Percentiles rank a stretch among this genome's conserved stretches.
These are phyloP conservation scores for Luffa acutangula DNA, from an alignment of 306 rosid genomes.

Conservation along the genomic window DNA sequence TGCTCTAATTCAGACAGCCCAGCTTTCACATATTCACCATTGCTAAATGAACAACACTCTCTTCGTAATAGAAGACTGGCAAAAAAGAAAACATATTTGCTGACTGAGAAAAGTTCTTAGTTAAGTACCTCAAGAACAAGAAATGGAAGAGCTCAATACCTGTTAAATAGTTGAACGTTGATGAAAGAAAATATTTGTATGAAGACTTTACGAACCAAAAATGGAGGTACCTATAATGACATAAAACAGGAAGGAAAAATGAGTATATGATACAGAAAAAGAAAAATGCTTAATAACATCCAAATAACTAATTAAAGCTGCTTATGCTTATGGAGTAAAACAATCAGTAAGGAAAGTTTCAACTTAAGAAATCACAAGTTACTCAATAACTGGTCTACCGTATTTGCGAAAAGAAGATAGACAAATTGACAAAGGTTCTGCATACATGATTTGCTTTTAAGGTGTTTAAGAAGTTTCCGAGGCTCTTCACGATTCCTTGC, in stretches of 20 bases:
- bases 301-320: not conserved
- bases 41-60: constrained; percentile 99
- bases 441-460: constrained; percentile 84
- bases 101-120: not conserved
- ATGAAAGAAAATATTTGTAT: constrained; percentile 96
- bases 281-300: not conserved
- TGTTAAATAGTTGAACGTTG: constrained; percentile 94
- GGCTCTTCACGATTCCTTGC: constrained; percentile 96
- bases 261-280: not conserved
- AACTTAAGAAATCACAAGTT: not conserved
- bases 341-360: not conserved
- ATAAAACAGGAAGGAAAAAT: not conserved
- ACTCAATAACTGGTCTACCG: not conserved
- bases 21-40: constrained; percentile 90
- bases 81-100: not conserved
- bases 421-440: not conserved
- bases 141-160: constrained; percentile 31
- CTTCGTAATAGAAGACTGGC: constrained; percentile 96
- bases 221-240: constrained; percentile 66
- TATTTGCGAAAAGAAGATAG: not conserved
- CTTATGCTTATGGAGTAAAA: not conserved
- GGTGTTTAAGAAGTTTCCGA: constrained; percentile 61
- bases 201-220: constrained; percentile 92
- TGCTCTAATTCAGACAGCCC: constrained; percentile 95
- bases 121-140: not conserved